Evolutionary conservation across 192 early-diverging fungal genomes (phyloP), one percentile per base, ranked within the genome.

Genomic region (Glomus cerebriforme): DNA sequence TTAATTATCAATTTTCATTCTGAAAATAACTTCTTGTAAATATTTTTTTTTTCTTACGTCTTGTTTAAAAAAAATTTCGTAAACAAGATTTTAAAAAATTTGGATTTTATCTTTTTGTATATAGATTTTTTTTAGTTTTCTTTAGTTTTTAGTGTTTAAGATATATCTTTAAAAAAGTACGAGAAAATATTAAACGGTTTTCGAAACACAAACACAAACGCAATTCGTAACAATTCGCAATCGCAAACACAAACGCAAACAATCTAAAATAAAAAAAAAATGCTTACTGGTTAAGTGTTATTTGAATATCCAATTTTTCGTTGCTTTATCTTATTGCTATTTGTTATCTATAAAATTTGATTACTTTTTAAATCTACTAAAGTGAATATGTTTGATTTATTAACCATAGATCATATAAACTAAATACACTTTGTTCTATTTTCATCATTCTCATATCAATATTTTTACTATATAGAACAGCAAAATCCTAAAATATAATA

Each of bases 181-280:
- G 7, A 62, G 27, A 63, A 26, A 17, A 7, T 31, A 31, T 17
- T 65, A 65, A 65, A 31, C 63, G 63, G 24, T 32, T 65, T 29
- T 65, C 63, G 63, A 65, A 31, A 32, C 27, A 64, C 63, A 64
- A 64, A 32, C 62, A 31, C 62, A 64, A 64, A 64, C 29, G 31
- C 26, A 64, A 64, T 9, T 59, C 24, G 0, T 22, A 26, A 64
- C 63, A 54, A 54, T 54, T 54, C 49, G 49, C 49, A 54, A 54
- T 2, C 49, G 19, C 49, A 54, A 54, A 54, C 49, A 17, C 49
- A 54, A 54, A 54, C 49, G 19, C 49, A 54, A 54, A 54, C 49
- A 54, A 54, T 19, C 19, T 17, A 19, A 19, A 17, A 19, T 19
- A 54, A 54, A 49, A 49, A 17, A 17, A 17, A 49, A 47, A 15